These are phyloP conservation scores for Brettanomyces sp. DNA, from an alignment of 805 yeast species.

Conservation along the genomic window DNA sequence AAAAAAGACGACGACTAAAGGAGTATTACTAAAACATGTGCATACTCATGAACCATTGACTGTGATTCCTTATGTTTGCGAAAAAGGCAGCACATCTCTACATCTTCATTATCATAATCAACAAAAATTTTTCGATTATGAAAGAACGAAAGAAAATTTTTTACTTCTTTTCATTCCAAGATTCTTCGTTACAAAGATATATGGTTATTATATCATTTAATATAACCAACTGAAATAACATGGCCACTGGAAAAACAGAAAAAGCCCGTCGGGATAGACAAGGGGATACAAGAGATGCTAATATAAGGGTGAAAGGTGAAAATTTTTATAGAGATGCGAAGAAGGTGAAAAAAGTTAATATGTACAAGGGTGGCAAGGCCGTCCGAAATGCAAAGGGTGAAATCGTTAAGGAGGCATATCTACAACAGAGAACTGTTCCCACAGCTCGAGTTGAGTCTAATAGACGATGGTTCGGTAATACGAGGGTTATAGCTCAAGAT, in stretches of 20 bases:
- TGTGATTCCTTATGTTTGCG: too few species aligned
- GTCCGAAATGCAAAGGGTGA: slow-evolving; percentile 83
- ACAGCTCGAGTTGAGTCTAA: slow-evolving; percentile 92
- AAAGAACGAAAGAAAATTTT: too few species aligned
- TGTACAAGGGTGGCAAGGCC: slow-evolving; percentile 91
- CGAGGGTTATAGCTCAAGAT: slow-evolving; percentile 95
- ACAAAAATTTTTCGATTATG: too few species aligned
- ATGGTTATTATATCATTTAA: too few species aligned
- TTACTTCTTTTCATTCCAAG: too few species aligned
- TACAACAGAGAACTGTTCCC: slow-evolving; percentile 83
- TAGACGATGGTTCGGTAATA: slow-evolving; percentile 95
- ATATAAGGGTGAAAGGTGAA: slow-evolving; percentile 91
- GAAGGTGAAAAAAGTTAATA: slow-evolving; percentile 77
- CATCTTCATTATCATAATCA: too few species aligned
- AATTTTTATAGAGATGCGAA: slow-evolving; percentile 93
- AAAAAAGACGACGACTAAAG: too few species aligned
- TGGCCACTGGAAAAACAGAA: slow-evolving; percentile 95
- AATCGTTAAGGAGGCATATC: slow-evolving; percentile 73
- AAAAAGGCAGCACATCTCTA: too few species aligned
- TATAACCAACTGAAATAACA: slow-evolving; percentile 17
- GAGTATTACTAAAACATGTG: too few species aligned
- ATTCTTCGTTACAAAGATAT: too few species aligned
- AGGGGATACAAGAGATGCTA: slow-evolving; percentile 77
- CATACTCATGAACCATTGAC: too few species aligned
- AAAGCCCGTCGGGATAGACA: slow-evolving; percentile 78